Base-by-base conservation (phyloP, 129 eudicot species). In the Flaveria trinervia region DNA sequence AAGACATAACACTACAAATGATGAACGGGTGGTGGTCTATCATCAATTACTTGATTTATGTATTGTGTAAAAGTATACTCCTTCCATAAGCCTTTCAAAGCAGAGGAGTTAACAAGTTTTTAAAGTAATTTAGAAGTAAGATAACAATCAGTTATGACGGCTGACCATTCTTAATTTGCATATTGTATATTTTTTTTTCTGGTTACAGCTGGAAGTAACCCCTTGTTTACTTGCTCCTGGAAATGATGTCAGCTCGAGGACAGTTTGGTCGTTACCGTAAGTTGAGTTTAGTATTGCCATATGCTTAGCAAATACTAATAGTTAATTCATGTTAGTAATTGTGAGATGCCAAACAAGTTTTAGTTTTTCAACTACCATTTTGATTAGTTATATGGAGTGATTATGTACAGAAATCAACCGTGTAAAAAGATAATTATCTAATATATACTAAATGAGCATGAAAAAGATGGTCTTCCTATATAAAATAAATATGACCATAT, bases 201-300 rank as follows among this genome's bases (percentile, higher is more conserved):
- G 73, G 22, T 55, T 81, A 67, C 92, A 90, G 98, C 88, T 92
- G 79, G 98, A 92, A 28, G 96, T 92, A 62, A 88, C 79, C 69
- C 98, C 98, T 30, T 92, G 94, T 69, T 85, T 92, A 83, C 96
- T 92, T 77, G 96, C 96, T 77, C 90, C 96, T 11, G 67, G 80
- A 76, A 81, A 55, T 20, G 87, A 82, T 68, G 55, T 26, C 76
- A 57, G 83, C 83, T 84, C 84, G 4, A 86, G 72, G 83, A 77
- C 85, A 16, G 94, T 92, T 64, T 92, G 96, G 98, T 84, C 89
- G 39, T 79, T 92, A 79, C 96, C 96, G 98, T 92, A 85, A 86
- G 98, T 88, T 57, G 20, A 68, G 28, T 69, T 48, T 72, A 16
- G n/a, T 54, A 17, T 26, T 59, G 20, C 48, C 51, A 14, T n/a